Base-by-base conservation (phyloP, 805 yeast species). In the Hemisphaericaspora nanyangensis region DNA sequence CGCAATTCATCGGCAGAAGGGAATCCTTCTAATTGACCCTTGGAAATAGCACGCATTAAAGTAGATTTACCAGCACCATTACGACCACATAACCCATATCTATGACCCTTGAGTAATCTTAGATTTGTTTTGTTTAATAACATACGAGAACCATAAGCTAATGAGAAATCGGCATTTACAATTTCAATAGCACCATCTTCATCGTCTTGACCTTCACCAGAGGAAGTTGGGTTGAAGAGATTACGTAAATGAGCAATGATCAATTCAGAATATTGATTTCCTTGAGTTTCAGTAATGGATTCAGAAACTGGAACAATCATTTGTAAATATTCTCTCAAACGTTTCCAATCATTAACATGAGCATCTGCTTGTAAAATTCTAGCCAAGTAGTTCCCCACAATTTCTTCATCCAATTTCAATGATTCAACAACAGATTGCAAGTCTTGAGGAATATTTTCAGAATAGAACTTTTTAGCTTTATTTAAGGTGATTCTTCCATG, bases 61-160 rank as follows among this genome's bases (percentile, higher is more conserved):
- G 99, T 91, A 11, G 97, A 89, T 66, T 91, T 91, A 72, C 99
- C 99, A 44, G 96, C 97, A 76, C 99, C 99, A 61, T 91, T 91
- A 68, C 97, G 77, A 60, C 99, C 99, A 74, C 96, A 88, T 45
- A 91, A 76, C 72, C 99, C 99, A 58, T 91, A 91, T 66, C 99
- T 79, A 68, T 87, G 97, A 54, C 98, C 98, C 69, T 90, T 88
- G 52, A 86, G 71, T 46, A 91, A 75, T 58, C 95, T 79, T 60
- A 91, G 70, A 45, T 76, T 85, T 34, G 99, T 89, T 70, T 93
- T 93, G 75, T 90, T 91, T 52, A 91, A 72, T 52, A 93, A 76
- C 97, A 91, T 91, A 68, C 97, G 81, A 19, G 96, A 86, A 66
- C 99, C 99, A 60, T 93, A 93, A 28, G 99, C 99, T 49, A 91